Evolutionary conservation across 1,284 basidiomycete genomes (phyloP), one percentile per base, ranked within the genome.

Genomic region (Tilletiaria anomala): DNA sequence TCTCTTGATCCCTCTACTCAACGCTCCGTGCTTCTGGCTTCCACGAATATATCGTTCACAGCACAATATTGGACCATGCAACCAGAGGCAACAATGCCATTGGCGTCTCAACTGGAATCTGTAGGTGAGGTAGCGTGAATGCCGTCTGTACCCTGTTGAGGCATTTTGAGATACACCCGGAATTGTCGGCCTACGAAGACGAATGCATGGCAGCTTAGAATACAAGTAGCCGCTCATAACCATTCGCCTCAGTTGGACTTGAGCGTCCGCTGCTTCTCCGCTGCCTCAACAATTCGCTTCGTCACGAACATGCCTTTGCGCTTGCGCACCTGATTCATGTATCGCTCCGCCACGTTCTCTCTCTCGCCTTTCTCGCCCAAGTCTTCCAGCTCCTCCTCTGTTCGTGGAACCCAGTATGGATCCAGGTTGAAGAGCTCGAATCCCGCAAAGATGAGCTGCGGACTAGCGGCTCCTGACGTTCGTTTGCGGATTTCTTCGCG

Each of bases 391-490:
- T 97, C 93, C 65, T 94, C 93, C 59, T 93, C 83, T 0, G 93
- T 97, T 6, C 86, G 87, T 0, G 93, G 93, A 0, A 97, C 89
- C 93, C 93, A 97, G 73, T 91, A 97, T 2, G 93, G 93, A 71
- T 97, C 88, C 54, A 59, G 42, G 41, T 65, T 60, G 32, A 54
- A 66, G 21, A 66, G 39, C 21, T 61, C 58, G 42, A 61, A 66
- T 5, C 50, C 91, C 67, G 80, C 83, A 69, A 99, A 97, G 53
- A 97, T 84, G 20, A 99, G 74, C 65, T 96, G 93, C 0, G 93
- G 91, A 49, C 82, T 88, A 1, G 93, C 93, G 3, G 89, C 89
- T 4, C 93, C 93, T 0, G 87, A 93, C 0, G 93, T 97, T 19
- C 84, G 76, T 64, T 88, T 96, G 39, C 93, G 79, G 54, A 99